Percentiles rank a stretch among this genome's conserved stretches.
These are phyloP conservation scores for Fennellomyces sp. DNA, from an alignment of 371 early-diverging fungal species.

Conservation along the genomic window DNA sequence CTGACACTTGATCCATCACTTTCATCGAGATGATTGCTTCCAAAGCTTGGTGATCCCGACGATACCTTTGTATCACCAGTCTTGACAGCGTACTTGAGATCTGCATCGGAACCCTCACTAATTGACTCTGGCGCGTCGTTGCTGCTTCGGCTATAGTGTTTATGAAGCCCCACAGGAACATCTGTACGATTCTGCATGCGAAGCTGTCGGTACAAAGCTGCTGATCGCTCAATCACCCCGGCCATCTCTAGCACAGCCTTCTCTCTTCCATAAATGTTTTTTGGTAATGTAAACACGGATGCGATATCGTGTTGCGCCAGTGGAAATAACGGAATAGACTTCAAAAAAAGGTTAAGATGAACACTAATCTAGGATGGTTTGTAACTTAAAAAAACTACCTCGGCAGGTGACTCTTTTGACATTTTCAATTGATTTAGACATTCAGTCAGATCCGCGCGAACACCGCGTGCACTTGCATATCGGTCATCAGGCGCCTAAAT, in stretches of 20 bases:
- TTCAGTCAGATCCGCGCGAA: slow-evolving; percentile 53
- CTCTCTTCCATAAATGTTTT: too few relatives aligned
- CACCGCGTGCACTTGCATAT: slow-evolving; percentile 57
- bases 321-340: slow-evolving; percentile 37
- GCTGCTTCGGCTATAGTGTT: too few relatives aligned
- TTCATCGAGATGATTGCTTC: slow-evolving; percentile 16
- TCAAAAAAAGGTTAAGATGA: too few relatives aligned
- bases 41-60: too few relatives aligned
- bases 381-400: background rate
- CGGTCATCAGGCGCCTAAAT: slow-evolving; percentile 59
- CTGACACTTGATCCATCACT: slow-evolving; percentile 29
- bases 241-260: too few relatives aligned
- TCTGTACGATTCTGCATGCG: slow-evolving; percentile 1
- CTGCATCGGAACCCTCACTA: too few relatives aligned
- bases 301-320: slow-evolving; percentile 46
- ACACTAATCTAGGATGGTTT: too few relatives aligned
- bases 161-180: too few relatives aligned
- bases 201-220: slow-evolving; percentile 25
- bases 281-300: too few relatives aligned
- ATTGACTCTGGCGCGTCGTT: too few relatives aligned
- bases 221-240: slow-evolving; percentile 35
- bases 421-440: slow-evolving; percentile 39
- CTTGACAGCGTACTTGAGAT: too few relatives aligned
- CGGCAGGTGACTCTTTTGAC: slow-evolving; percentile 21
- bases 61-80: too few relatives aligned